These are phyloP conservation scores for Globisporangium parvum DNA, from an alignment of 352 stramenopile genomes.

Conservation along the genomic window DNA sequence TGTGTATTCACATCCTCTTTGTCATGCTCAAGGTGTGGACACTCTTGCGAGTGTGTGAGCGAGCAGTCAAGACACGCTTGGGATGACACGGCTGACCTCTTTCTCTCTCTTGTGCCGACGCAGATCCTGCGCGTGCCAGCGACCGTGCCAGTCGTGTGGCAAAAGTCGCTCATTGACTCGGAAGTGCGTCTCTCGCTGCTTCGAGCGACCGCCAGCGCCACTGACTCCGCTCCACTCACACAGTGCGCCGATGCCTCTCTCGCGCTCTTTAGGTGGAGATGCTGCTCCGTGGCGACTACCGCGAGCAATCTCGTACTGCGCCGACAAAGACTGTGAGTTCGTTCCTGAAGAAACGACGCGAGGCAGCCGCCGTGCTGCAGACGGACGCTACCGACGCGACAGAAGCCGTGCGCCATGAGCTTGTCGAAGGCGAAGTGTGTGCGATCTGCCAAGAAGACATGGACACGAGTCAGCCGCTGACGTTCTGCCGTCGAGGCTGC, in stretches of 20 bases:
- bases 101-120: neutral
- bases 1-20: conserved; percentile 84
- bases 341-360: conserved; percentile 44
- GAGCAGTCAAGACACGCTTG: neutral
- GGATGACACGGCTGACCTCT: neutral
- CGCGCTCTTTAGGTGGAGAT: conserved; percentile 41
- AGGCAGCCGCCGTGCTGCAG: conserved; percentile 12
- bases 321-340: conserved; percentile 11
- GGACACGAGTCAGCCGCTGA: conserved; percentile 47
- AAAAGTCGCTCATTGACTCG: conserved; percentile 81
- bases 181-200: conserved; percentile 30
- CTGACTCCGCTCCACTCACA: neutral
- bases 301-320: conserved; percentile 24
- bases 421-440: conserved; percentile 75
- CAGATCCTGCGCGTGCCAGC: conserved; percentile 64
- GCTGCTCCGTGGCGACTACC: conserved; percentile 55
- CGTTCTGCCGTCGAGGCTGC: conserved; percentile 71
- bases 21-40: conserved; percentile 76
- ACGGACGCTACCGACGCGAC: conserved; percentile 13
- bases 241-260: neutral
- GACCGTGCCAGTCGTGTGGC: conserved; percentile 69
- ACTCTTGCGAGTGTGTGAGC: too few relatives aligned
- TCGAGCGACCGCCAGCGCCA: neutral
- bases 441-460: conserved; percentile 85
- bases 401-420: conserved; percentile 40